These are phyloP conservation scores for Aureoboletus auriporus DNA, from an alignment of 768 basidiomycete genomes.

Conservation along the genomic window DNA sequence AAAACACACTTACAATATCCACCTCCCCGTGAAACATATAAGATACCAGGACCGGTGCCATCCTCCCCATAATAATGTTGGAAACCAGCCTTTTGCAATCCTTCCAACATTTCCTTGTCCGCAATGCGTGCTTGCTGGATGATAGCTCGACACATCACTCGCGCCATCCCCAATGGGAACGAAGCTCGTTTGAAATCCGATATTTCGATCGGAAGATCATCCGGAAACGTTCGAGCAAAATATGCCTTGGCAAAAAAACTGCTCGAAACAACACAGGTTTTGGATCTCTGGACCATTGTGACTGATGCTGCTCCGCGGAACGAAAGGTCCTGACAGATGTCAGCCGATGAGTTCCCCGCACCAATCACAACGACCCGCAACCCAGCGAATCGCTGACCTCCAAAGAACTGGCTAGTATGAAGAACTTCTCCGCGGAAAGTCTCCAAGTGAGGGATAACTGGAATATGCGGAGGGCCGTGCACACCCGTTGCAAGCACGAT, in stretches of 20 bases:
- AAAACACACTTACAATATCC: not conserved
- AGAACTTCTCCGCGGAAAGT: conserved; percentile 4
- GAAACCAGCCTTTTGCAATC: conserved; percentile 4
- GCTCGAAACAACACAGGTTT: conserved; percentile 3
- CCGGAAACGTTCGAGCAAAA: not conserved
- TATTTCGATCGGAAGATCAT: conserved; percentile 1
- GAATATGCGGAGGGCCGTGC: not conserved
- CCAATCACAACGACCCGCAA: conserved; percentile 15
- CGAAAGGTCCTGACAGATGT: conserved; percentile 6
- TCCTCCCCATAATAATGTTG: not conserved
- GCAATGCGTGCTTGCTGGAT: not conserved
- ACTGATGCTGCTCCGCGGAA: conserved; percentile 3
- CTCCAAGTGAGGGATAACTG: not conserved
- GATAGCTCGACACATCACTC: not conserved
- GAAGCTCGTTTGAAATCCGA: conserved; percentile 4
- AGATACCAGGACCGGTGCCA: not conserved
- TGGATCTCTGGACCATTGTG: conserved; percentile 3
- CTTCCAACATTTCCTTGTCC: conserved; percentile 4
- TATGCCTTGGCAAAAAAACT: not conserved
- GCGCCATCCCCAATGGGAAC: not conserved
- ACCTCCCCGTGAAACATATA: conserved; percentile 4
- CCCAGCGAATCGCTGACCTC: conserved; percentile 25
- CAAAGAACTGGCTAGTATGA: conserved; percentile 4
- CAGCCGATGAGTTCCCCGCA: not conserved
- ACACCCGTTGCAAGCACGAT: conserved; percentile 3